Conservation (phyloP, 805 yeast genomes). For the Teunomyces atbi region DNA sequence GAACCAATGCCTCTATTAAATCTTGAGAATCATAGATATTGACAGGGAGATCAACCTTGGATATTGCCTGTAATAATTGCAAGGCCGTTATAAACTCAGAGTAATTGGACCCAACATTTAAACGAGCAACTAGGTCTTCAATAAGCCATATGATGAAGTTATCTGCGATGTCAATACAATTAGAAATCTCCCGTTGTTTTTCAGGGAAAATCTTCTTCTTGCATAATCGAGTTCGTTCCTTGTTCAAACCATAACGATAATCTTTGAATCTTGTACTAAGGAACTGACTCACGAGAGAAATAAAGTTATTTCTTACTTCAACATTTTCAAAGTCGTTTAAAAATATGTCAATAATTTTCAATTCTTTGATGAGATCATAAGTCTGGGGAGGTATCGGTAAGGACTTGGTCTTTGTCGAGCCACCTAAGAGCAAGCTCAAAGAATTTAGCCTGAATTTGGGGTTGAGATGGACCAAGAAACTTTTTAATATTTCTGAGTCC, state of each 20-base stretch:
- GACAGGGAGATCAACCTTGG: constrained; percentile 26
- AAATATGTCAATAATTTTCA: constrained; percentile 43
- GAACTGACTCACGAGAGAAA: constrained; percentile 60
- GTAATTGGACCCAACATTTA: constrained; percentile 48
- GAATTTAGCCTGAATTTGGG: constrained; percentile 48
- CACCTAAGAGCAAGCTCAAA: constrained; percentile 58
- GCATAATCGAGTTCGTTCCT: constrained; percentile 47
- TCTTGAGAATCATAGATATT: background rate
- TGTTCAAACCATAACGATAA: constrained; percentile 56
- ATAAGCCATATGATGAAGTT: constrained; percentile 46
- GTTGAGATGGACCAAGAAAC: constrained; percentile 47
- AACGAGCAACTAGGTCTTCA: constrained; percentile 57
- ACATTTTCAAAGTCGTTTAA: constrained; percentile 61
- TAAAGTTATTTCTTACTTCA: constrained; percentile 65
- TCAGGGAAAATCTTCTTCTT: constrained; percentile 16
- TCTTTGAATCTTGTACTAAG: constrained; percentile 60
- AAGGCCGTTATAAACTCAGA: constrained; percentile 30
- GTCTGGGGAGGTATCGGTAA: constrained; percentile 48
- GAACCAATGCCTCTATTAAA: constrained; percentile 51
- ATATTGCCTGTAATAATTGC: constrained; percentile 13
- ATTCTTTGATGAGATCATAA: constrained; percentile 41
- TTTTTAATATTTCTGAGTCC: constrained; percentile 17
- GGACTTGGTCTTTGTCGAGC: constrained; percentile 50
- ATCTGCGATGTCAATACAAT: constrained; percentile 4
- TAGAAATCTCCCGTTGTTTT: constrained; percentile 10